These are phyloP conservation scores for Fusarium penzigii DNA, from an alignment of 2,329 filamentous ascomycete genomes.

Conservation along the genomic window DNA sequence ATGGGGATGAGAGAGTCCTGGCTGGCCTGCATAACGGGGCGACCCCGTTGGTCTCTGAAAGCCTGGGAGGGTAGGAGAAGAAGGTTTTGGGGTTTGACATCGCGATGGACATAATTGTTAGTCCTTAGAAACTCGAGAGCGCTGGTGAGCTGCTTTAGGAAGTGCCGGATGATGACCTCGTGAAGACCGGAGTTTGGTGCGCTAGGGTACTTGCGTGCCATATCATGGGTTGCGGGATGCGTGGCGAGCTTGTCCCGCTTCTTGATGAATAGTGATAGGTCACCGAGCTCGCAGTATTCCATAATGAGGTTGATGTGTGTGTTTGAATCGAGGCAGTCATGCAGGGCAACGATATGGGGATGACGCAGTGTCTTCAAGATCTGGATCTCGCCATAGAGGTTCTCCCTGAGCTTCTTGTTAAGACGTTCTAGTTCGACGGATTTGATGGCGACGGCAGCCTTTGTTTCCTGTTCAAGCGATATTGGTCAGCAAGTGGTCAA, in stretches of 20 bases:
- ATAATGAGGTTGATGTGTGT: conserved; percentile 95
- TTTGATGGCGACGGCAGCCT: conserved; percentile 90
- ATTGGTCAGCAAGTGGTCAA: conserved; percentile 8
- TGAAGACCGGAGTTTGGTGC: conserved; percentile 81
- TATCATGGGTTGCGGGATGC: conserved; percentile 81
- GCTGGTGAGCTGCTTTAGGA: conserved; percentile 90
- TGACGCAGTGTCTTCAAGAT: conserved; percentile 93
- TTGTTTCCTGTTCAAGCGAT: conserved; percentile 61
- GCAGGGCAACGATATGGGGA: conserved; percentile 93
- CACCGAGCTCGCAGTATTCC: conserved; percentile 97
- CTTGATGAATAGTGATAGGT: conserved; percentile 94
- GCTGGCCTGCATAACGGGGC: conserved; percentile 72
- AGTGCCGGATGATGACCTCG: conserved; percentile 95
- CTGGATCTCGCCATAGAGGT: conserved; percentile 91
- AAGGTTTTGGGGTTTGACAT: conserved; percentile 96
- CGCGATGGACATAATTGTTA: conserved; percentile 89
- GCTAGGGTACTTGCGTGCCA: conserved; percentile 92
- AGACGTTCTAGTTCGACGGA: conserved; percentile 88
- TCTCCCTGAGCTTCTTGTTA: conserved; percentile 95
- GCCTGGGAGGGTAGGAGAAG: conserved; percentile 80
- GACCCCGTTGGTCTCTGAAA: conserved; percentile 57
- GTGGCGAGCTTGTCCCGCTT: conserved; percentile 80
- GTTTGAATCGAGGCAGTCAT: conserved; percentile 86
- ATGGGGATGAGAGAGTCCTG: conserved; percentile 79
- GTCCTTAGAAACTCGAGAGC: conserved; percentile 85